Percentiles rank a stretch among this genome's conserved stretches.
Evolutionary conservation across 2,329 filamentous ascomycete species (phyloP).

Genomic region (Exophiala bonariae): DNA sequence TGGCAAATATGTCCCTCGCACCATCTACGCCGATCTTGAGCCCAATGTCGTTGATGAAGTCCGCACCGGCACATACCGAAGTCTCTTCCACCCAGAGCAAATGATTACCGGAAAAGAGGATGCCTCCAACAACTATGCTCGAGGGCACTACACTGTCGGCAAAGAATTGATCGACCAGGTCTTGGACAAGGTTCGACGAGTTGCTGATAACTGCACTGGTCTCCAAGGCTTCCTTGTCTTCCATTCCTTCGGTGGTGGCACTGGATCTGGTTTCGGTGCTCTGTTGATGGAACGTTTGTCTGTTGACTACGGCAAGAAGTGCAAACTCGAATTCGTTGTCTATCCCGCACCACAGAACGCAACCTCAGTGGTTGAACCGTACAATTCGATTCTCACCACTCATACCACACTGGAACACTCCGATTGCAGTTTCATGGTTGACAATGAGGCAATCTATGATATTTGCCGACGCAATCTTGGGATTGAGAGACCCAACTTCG

Average conservation of each 20-base stretch:
- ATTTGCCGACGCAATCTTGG: conserved; percentile 98
- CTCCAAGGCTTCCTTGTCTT: conserved; percentile 99
- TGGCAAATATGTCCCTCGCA: conserved; percentile 98
- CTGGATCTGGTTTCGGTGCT: conserved; percentile 96
- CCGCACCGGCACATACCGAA: conserved; percentile 93
- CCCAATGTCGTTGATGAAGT: conserved; percentile 99
- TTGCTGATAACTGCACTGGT: conserved; percentile 96
- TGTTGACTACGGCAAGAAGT: conserved; percentile 99
- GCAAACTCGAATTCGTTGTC: conserved; percentile 99
- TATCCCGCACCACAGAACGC: conserved; percentile 97
- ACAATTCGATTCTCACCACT: conserved; percentile 99
- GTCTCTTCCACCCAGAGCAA: conserved; percentile 97
- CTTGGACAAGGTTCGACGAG: conserved; percentile 93
- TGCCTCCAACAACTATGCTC: conserved; percentile 99
- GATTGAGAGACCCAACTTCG: conserved; percentile 95
- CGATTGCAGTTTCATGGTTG: conserved; percentile 99
- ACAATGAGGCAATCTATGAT: conserved; percentile 99
- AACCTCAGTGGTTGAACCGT: conserved; percentile 97
- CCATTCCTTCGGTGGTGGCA: conserved; percentile 99
- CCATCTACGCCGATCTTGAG: conserved; percentile 99
- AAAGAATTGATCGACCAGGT: conserved; percentile 99
- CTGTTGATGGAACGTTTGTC: conserved; percentile 96
- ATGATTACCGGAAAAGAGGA: conserved; percentile 99
- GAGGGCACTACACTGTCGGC: conserved; percentile 98
- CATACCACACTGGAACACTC: conserved; percentile 99